Base-by-base conservation (phyloP, 2,329 filamentous ascomycete genomes). In the Aspergillus pseudoglaucus region DNA sequence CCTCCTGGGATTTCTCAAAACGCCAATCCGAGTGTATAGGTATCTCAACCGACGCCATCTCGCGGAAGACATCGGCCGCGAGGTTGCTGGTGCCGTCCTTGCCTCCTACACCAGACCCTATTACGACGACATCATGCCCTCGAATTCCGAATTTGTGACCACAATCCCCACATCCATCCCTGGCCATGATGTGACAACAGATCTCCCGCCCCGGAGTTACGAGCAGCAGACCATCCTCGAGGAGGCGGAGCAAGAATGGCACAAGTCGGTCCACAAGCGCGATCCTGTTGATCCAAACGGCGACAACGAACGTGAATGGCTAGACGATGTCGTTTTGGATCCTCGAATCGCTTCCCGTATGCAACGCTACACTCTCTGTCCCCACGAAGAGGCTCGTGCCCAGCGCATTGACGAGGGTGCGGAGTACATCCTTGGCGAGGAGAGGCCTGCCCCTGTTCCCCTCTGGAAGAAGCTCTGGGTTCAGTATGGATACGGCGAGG, bases 1-100 rank as follows among this genome's bases (percentile, higher is more conserved):
- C 66, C 80, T 96, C 49, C 84, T 98, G 25, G 93, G 93, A 51
- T 95, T 98, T 75, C 74, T 87, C 53, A 91, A 93, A 72, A 96
- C 91, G 2, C 87, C 90, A 0, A 86, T 84, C 55, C 85, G 93
- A 51, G 77, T 97, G 51, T 87, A 86, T 62, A 87, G 93, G 55
- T 98, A 90, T 77, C 76, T 98, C 51, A 95, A 85, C 66, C 84
- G 68, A 52, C 85, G 93, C 46, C 73, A 81, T 53, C 77, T 95
- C n/a, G 91, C 91, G 53, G 91, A 98, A 63, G 78, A 84, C 41
- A 83, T 96, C 51, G 93, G 93, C 45, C 84, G 88, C 38, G 83
- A 96, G 54, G 89, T 94, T 15, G 91, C 91, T 0, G 86, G 89
- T 32, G 83, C 87, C 32, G 91, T 94, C 50, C 81, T 96, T 33